phyloP scores from a whole-genome alignment of 2,329 filamentous ascomycete genomes.

The Berkeleyomyces rouxiae region DNA sequence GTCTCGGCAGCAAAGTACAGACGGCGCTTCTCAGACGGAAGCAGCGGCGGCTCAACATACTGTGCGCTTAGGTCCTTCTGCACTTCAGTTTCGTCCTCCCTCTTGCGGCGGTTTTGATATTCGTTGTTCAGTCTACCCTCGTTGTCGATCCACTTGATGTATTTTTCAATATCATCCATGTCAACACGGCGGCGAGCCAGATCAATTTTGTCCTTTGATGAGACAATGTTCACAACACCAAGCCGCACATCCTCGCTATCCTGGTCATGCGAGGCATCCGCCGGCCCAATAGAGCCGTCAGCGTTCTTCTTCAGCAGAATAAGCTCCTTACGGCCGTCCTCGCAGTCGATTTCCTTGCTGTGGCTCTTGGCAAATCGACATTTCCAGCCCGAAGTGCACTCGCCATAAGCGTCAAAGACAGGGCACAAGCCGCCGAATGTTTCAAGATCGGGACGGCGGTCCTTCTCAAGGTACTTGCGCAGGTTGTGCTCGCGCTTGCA shows the following conservation, averaged over 20 bases:
- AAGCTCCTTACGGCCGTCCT: conserved; percentile 71
- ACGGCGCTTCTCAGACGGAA: conserved; percentile 80
- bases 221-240: conserved; percentile 61
- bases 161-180: conserved; percentile 58
- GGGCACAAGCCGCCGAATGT: conserved; percentile 69
- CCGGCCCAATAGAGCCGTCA: conserved; percentile 14
- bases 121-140: conserved; percentile 29
- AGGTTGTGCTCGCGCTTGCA: conserved; percentile 77
- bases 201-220: conserved; percentile 52
- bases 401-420: conserved; percentile 58
- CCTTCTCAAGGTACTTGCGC: conserved; percentile 62
- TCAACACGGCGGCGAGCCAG: conserved; percentile 56
- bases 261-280: conserved; percentile 23
- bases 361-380: conserved; percentile 83
- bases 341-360: conserved; percentile 59
- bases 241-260: conserved; percentile 36
- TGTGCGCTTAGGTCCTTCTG: conserved; percentile 57
- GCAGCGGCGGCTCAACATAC: conserved; percentile 73
- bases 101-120: conserved; percentile 25
- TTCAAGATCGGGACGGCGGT: conserved; percentile 58
- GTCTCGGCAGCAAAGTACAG: conserved; percentile 92
- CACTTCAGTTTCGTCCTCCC: conserved; percentile 27
- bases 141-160: conserved; percentile 60
- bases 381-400: conserved; percentile 77
- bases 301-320: conserved; percentile 38